A percentile compares a stretch with the other conserved stretches of the same genome.
These are phyloP conservation scores for Bipolaris victoriae DNA, from an alignment of 2,329 filamentous ascomycete species.

Conservation along the genomic window DNA sequence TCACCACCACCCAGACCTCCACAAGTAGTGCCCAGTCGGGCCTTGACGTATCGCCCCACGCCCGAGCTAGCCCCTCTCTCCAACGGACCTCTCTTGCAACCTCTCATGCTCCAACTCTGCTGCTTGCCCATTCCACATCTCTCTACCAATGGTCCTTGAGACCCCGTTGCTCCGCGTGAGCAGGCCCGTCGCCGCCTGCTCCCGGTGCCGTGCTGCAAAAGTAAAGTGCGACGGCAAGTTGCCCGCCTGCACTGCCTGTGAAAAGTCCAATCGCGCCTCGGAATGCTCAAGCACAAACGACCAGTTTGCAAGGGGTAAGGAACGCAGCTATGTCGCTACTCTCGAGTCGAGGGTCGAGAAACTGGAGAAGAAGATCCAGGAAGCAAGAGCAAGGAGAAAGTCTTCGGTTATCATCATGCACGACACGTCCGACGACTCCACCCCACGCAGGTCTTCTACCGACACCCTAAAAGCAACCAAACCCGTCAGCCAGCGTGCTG, in stretches of 20 bases:
- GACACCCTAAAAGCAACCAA: conserved; percentile 42
- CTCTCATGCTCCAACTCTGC: conserved; percentile 3
- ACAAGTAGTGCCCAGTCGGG: background rate
- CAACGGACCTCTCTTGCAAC: background rate
- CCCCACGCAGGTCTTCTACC: conserved; percentile 58
- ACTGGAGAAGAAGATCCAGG: conserved; percentile 75
- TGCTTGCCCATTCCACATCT: conserved; percentile 15
- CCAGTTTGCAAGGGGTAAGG: conserved; percentile 93
- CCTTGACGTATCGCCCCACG: background rate
- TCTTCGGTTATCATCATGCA: conserved; percentile 74
- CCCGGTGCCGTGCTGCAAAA: conserved; percentile 86
- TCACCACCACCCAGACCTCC: too few relatives aligned
- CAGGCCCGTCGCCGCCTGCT: conserved; percentile 79
- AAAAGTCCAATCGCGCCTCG: conserved; percentile 82
- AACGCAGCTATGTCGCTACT: conserved; percentile 94
- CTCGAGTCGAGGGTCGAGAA: conserved; percentile 91
- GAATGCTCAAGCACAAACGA: conserved; percentile 96
- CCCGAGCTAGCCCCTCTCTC: background rate
- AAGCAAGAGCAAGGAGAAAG: conserved; percentile 70
- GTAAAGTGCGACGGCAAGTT: conserved; percentile 98
- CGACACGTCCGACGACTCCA: conserved; percentile 59
- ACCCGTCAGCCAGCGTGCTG: conserved; percentile 49
- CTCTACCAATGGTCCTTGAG: conserved; percentile 54
- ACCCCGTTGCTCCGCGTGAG: conserved; percentile 73
- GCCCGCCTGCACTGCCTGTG: conserved; percentile 92